A percentile compares a stretch with the other conserved stretches of the same genome.
phyloP scores from a whole-genome alignment of 371 early-diverging fungal species.

The Mucor plumbeus region DNA sequence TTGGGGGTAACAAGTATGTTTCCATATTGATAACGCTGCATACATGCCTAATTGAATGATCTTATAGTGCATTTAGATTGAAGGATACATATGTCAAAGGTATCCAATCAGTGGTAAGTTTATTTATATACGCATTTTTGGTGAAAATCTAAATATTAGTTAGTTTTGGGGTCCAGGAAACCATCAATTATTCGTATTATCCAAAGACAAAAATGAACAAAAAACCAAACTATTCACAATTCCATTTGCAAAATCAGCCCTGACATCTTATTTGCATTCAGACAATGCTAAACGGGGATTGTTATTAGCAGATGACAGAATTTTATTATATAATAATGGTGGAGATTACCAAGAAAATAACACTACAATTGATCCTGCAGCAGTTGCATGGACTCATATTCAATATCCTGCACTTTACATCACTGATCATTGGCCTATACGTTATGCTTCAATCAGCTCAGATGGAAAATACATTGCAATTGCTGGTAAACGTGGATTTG shows the following conservation, averaged over 20 bases:
- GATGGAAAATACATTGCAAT: conserved; percentile 80
- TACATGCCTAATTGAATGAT: background rate
- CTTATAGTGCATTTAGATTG: conserved; percentile 13
- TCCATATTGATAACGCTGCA: background rate
- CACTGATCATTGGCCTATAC: conserved; percentile 85
- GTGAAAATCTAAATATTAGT: background rate
- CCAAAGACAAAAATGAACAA: background rate
- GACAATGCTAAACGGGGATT: conserved; percentile 72
- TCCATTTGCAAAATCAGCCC: conserved; percentile 72
- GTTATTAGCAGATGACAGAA: conserved; percentile 74
- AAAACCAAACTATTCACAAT: conserved; percentile 60
- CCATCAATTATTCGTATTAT: conserved; percentile 68
- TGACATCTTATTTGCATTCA: conserved; percentile 56
- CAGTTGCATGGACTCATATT: conserved; percentile 79
- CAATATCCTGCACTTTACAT: conserved; percentile 81
- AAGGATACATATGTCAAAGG: conserved; percentile 67
- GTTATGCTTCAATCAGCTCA: conserved; percentile 69
- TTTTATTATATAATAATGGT: conserved; percentile 73
- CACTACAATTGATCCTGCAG: conserved; percentile 75
- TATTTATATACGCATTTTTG: background rate
- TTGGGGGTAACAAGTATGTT: conserved; percentile 23
- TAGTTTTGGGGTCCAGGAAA: conserved; percentile 84
- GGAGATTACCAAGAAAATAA: conserved; percentile 68
- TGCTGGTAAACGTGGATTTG: conserved; percentile 81
- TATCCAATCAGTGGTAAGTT: conserved; percentile 62